Evolutionary conservation across 2,329 filamentous ascomycete genomes (phyloP).

Genomic region (Madurella fahalii): DNA sequence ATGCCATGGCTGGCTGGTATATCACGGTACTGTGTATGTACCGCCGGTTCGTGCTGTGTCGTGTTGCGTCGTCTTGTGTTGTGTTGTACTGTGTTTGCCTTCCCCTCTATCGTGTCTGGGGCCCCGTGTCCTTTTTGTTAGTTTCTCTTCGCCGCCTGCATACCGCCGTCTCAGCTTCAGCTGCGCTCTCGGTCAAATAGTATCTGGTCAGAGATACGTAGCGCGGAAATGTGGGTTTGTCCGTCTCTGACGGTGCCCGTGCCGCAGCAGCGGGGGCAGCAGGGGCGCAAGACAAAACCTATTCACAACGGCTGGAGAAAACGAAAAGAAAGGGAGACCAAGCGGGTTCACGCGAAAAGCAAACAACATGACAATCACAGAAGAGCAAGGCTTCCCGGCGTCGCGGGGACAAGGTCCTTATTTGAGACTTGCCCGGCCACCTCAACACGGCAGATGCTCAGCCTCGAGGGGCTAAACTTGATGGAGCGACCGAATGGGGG

Average conservation of each 20-base stretch:
- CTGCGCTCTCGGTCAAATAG: not conserved
- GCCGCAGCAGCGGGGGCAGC: not conserved
- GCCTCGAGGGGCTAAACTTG: conserved; percentile 23
- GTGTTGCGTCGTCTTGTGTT: not conserved
- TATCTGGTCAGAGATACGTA: not conserved
- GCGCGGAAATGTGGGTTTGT: not conserved
- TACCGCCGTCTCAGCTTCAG: too few species aligned
- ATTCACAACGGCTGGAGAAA: not conserved
- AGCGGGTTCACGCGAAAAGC: not conserved
- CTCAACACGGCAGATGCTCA: conserved; percentile 9
- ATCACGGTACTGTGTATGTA: not conserved
- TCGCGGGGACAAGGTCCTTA: conserved; percentile 5
- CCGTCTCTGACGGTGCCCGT: not conserved
- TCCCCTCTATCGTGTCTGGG: not conserved
- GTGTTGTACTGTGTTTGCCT: not conserved
- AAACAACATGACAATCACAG: not conserved
- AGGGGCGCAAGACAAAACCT: too few species aligned
- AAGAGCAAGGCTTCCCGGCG: not conserved
- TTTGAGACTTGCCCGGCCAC: conserved; percentile 4
- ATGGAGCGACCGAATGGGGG: conserved; percentile 26
- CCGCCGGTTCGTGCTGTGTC: not conserved
- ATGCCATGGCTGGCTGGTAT: conserved; percentile 28
- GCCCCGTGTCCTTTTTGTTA: not conserved
- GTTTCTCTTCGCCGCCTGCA: not conserved
- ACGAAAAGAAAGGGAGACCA: not conserved